phyloP scores from a whole-genome alignment of 2,329 filamentous ascomycete genomes.

The Aureobasidium sp. region DNA sequence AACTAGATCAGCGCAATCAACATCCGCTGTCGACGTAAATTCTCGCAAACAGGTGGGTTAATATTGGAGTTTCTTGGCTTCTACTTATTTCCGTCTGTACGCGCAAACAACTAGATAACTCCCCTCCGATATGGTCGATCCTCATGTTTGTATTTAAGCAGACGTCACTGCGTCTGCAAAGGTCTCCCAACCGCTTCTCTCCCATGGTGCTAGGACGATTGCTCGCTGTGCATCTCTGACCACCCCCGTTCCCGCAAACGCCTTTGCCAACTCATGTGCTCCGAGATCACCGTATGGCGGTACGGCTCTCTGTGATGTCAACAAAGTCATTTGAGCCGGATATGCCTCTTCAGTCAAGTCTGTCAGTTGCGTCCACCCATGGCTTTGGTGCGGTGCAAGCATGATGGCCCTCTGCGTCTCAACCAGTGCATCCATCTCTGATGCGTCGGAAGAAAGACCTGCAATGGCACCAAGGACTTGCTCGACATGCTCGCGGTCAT shows the following conservation, averaged over 20 bases:
- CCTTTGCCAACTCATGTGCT: constrained; percentile 59
- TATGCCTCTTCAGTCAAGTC: constrained; percentile 46
- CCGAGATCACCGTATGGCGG: constrained; percentile 62
- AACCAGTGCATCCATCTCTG: constrained; percentile 36
- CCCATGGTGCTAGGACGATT: constrained; percentile 77
- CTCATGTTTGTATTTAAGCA: not conserved
- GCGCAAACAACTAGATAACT: not conserved
- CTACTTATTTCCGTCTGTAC: not conserved
- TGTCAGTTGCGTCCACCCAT: constrained; percentile 72
- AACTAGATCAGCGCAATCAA: not conserved
- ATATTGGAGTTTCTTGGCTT: not conserved
- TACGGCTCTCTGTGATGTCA: constrained; percentile 65
- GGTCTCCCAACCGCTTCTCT: constrained; percentile 53
- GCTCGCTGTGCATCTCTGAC: constrained; percentile 67
- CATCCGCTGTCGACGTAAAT: not conserved
- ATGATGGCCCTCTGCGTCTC: constrained; percentile 64
- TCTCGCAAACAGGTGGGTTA: not conserved
- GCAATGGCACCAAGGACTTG: constrained; percentile 69
- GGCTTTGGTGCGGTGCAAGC: constrained; percentile 67
- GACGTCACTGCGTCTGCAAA: constrained; percentile 26
- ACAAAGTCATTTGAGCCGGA: constrained; percentile 67
- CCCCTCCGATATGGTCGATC: no score
- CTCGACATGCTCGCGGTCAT: constrained; percentile 61
- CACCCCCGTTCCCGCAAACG: constrained; percentile 65
- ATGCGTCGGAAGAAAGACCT: constrained; percentile 38